Evolutionary conservation across 2,329 filamentous ascomycete species (phyloP), one percentile per base, ranked within the genome.

Genomic region (Lecanicillium sp.): DNA sequence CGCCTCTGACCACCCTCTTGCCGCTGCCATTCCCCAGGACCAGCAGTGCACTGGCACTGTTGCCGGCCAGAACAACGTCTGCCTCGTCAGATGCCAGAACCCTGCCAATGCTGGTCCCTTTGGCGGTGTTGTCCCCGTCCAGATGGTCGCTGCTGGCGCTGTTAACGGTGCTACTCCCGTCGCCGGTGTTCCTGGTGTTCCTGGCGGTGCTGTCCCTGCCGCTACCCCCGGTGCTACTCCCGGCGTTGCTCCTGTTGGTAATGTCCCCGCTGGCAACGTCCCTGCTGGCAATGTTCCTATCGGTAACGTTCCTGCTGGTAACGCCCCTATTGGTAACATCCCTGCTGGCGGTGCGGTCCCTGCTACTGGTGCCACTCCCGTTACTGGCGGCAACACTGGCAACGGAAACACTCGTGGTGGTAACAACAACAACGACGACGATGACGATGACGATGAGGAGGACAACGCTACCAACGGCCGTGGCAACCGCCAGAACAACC

Each of bases 1-100:
- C 34, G 45, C 49, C 22, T 60, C 59, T 15, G 67, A 70, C 47
- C 62, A 64, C 50, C 68, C 73, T n/a, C 63, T 80, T n/a, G 65
- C 58, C n/a, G 75, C 69, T 12, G 63, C 64, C n/a, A 70, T 81
- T 44, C 71, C 75, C 0, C 68, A 67, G 29, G 57, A 61, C 43
- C 70, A 73, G 59, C 51, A 60, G 33, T 82, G 78, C 60, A 78
- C 72, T 12, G 78, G 78, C 33, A 73, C 65, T 25, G 71, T 76
- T 5, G 75, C 73, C 11, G 77, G 75, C 29, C 65, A 76, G 58
- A 54, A 63, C 27, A 75, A 75, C 48, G 67, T 79, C 48, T 81
- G 78, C 60, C 69, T 81, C 48, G 74, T 82, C 35, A 68, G 74
- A 18, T 80, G 76, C 60, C 60, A 76, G 62, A 81, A 81, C 57